Evolutionary conservation across 108 stramenopile genomes (phyloP).

Genomic region (Nitzschia putrida): DNA sequence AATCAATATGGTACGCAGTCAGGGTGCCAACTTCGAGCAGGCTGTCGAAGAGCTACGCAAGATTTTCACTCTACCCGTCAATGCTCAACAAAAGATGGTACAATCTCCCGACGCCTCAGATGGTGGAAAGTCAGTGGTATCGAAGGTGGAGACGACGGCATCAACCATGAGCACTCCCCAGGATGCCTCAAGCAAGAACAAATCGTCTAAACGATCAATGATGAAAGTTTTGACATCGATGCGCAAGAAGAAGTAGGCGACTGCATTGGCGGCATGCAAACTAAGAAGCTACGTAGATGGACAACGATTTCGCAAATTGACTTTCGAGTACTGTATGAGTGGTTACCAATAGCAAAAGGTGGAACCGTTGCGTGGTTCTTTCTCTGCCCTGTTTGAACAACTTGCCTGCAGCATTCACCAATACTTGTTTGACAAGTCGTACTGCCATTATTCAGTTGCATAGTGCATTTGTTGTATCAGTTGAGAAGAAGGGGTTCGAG

Average conservation of each 20-base stretch:
- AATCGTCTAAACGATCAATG: slow-evolving; percentile 17
- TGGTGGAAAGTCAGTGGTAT: neutral
- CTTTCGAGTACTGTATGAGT: too few species aligned
- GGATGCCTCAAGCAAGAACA: neutral
- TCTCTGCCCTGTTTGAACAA: too few species aligned
- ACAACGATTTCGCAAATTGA: too few species aligned
- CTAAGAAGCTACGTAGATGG: too few species aligned
- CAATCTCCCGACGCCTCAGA: neutral
- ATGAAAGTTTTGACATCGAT: slow-evolving; percentile 33
- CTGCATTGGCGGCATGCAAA: neutral
- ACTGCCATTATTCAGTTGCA: too few species aligned
- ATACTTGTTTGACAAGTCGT: too few species aligned
- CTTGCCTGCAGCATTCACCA: too few species aligned
- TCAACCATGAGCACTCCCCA: neutral
- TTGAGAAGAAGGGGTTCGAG: too few species aligned
- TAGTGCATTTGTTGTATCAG: too few species aligned
- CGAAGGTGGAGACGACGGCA: neutral
- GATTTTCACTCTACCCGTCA: slow-evolving; percentile 25
- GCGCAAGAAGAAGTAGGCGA: slow-evolving; percentile 23
- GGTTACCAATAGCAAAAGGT: too few species aligned
- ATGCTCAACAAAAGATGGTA: neutral
- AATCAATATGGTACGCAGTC: slow-evolving; percentile 39
- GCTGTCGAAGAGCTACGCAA: slow-evolving; percentile 34
- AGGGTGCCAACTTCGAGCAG: slow-evolving; percentile 28
- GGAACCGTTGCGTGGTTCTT: too few species aligned